phyloP scores from a whole-genome alignment of 208 protist species.

The Histomonas meleagridis region DNA sequence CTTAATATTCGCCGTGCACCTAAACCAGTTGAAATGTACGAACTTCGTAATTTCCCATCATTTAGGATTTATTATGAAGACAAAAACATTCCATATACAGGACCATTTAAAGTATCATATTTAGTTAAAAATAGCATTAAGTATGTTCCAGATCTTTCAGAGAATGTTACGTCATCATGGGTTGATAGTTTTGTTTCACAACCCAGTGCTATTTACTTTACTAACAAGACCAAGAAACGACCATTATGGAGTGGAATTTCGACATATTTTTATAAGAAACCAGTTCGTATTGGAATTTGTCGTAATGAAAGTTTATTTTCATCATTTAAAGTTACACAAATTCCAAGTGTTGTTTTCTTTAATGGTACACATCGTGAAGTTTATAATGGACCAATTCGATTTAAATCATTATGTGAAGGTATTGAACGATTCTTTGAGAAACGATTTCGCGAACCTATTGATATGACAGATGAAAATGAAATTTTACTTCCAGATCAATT shows the following conservation, averaged over 20 bases:
- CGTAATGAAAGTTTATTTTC: not conserved
- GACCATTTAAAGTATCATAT: not conserved
- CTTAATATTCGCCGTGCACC: not conserved
- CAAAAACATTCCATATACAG: not conserved
- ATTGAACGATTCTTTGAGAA: slow-evolving; percentile 13
- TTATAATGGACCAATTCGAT: not conserved
- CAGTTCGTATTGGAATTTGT: slow-evolving; percentile 8
- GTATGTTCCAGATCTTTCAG: not conserved
- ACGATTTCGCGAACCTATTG: not conserved
- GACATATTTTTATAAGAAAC: not conserved
- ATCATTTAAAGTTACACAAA: not conserved
- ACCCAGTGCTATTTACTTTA: not conserved
- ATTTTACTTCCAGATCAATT: not conserved
- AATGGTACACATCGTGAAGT: not conserved
- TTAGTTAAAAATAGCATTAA: not conserved
- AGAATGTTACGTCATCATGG: not conserved
- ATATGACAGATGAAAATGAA: no score
- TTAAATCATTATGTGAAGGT: not conserved
- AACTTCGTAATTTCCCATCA: not conserved
- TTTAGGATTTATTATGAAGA: not conserved
- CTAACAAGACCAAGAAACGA: not conserved
- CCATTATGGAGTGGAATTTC: slow-evolving; percentile 1
- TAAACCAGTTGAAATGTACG: not conserved
- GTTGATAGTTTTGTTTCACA: not conserved
- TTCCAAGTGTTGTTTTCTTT: not conserved